These are phyloP conservation scores for Pseudomicrostroma phylloplanum DNA, from an alignment of 1,284 basidiomycete genomes.

Conservation along the genomic window DNA sequence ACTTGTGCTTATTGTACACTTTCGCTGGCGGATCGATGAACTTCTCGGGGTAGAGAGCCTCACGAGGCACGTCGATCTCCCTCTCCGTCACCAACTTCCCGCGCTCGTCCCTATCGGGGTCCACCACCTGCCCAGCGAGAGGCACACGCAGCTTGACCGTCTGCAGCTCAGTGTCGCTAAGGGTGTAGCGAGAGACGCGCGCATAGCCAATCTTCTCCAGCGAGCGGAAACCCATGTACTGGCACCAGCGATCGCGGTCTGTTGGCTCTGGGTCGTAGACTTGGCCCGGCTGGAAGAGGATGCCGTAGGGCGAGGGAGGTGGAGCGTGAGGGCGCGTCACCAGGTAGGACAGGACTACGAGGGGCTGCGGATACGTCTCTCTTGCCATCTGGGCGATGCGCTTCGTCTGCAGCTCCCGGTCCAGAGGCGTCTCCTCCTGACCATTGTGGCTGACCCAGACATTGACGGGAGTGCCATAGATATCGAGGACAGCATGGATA, in stretches of 20 bases:
- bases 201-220: conserved; percentile 41
- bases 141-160: conserved; percentile 43
- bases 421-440: conserved; percentile 80
- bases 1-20: conserved; percentile 17
- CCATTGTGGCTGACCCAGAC: conserved; percentile 64
- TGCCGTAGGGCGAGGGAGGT: conserved; percentile 76
- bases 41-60: conserved; percentile 8
- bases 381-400: conserved; percentile 76
- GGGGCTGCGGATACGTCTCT: conserved; percentile 66
- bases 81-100: conserved; percentile 8
- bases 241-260: conserved; percentile 42
- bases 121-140: conserved; percentile 16
- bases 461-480: conserved; percentile 68
- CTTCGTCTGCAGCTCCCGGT: conserved; percentile 78
- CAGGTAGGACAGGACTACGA: conserved; percentile 66
- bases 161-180: conserved; percentile 46
- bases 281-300: conserved; percentile 56
- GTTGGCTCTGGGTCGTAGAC: conserved; percentile 54
- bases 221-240: conserved; percentile 44
- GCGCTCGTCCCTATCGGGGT: conserved; percentile 26
- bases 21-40: conserved; percentile 17
- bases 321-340: conserved; percentile 70
- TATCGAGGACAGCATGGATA: conserved; percentile 70
- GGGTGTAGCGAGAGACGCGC: conserved; percentile 42
- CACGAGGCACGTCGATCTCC: neutral